These are phyloP conservation scores for Hibiscus syriacus DNA, from an alignment of 345 rosid genomes.

Conservation along the genomic window DNA sequence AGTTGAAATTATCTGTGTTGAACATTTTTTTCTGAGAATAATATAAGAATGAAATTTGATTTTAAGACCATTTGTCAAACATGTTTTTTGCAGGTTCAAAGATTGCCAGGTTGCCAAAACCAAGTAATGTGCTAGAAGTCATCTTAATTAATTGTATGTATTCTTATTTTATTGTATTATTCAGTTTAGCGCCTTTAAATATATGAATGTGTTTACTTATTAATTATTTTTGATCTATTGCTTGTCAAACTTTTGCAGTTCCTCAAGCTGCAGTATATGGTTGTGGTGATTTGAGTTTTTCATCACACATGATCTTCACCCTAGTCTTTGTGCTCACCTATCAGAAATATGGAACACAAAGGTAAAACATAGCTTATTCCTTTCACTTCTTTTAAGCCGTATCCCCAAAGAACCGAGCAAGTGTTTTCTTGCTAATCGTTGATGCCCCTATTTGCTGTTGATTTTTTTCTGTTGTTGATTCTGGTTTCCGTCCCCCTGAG, in stretches of 20 bases:
- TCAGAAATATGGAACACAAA: too few relatives aligned
- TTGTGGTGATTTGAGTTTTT: constrained; percentile 86
- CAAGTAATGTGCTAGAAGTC: constrained; percentile 54
- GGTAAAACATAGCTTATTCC: too few relatives aligned
- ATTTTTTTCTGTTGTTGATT: too few relatives aligned
- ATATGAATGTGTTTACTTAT: neutral
- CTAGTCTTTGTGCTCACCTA: too few relatives aligned
- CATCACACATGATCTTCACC: too few relatives aligned
- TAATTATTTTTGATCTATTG: neutral
- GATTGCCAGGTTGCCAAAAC: constrained; percentile 77
- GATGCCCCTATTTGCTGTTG: too few relatives aligned
- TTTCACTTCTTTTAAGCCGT: too few relatives aligned
- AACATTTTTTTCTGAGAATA: neutral
- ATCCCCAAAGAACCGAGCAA: too few relatives aligned
- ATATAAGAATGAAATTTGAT: neutral
- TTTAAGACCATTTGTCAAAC: neutral
- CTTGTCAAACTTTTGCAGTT: too few relatives aligned
- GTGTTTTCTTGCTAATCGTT: too few relatives aligned
- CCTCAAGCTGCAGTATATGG: constrained; percentile 60
- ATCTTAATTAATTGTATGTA: constrained; percentile 69
- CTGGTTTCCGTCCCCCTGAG: too few relatives aligned
- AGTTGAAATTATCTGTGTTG: neutral
- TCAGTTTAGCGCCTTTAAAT: neutral
- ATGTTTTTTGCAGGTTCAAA: constrained; percentile 59
- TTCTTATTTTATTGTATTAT: neutral